phyloP scores from a whole-genome alignment of 2,329 filamentous ascomycete genomes.

The Elsinoe perseae region DNA sequence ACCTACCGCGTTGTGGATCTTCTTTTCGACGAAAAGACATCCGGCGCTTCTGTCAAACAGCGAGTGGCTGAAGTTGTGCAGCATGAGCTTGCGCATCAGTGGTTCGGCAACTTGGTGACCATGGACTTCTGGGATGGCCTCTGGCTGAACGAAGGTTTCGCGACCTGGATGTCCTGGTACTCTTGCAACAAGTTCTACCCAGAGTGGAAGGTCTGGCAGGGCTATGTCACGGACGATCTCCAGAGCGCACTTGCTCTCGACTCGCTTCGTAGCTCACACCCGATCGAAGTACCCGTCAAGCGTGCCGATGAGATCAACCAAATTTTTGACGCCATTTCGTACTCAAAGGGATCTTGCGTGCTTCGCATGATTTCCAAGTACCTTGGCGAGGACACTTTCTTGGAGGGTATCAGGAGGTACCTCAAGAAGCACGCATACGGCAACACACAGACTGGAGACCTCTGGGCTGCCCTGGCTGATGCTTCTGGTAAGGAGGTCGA shows the following conservation, averaged over 20 bases:
- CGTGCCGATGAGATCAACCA: constrained; percentile 94
- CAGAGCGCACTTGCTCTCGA: constrained; percentile 82
- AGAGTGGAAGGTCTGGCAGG: constrained; percentile 97
- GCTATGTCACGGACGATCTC: constrained; percentile 86
- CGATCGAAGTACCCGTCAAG: constrained; percentile 93
- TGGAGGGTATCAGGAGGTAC: constrained; percentile 84
- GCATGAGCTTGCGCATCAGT: constrained; percentile 94
- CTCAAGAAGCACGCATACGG: constrained; percentile 95
- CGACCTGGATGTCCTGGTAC: constrained; percentile 90
- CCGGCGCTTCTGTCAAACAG: constrained; percentile 81
- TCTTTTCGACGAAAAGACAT: constrained; percentile 84
- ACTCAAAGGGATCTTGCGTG: constrained; percentile 93
- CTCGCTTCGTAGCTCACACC: constrained; percentile 87
- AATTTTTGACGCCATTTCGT: constrained; percentile 96
- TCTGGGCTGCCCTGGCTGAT: constrained; percentile 80
- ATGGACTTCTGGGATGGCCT: constrained; percentile 73
- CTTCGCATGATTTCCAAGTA: constrained; percentile 96
- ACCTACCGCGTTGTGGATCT: constrained; percentile 91
- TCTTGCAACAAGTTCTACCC: constrained; percentile 92
- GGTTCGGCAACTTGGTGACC: constrained; percentile 94
- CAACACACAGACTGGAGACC: constrained; percentile 83
- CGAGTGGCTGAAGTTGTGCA: constrained; percentile 92
- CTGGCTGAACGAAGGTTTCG: constrained; percentile 92
- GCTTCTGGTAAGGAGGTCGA: constrained; percentile 88
- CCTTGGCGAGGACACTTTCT: constrained; percentile 83